Evolutionary conservation across 1,139 yeast species (phyloP).

Genomic region (Diutina rugosa): DNA sequence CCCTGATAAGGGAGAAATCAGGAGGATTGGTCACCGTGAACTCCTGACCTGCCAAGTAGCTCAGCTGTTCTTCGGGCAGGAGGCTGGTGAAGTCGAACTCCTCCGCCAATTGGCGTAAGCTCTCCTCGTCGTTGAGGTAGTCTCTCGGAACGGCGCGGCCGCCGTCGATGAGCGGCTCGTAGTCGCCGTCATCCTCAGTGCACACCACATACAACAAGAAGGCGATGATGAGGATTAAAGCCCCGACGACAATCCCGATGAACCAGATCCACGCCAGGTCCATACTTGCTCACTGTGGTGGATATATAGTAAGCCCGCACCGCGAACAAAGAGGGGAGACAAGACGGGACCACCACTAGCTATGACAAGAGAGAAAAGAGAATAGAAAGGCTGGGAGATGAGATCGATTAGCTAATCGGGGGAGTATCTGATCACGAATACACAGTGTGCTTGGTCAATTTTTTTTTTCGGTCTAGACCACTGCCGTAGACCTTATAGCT

Average conservation of each 20-base stretch:
- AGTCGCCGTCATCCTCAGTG: background rate
- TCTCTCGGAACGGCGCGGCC: slow-evolving; percentile 10
- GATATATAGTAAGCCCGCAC: background rate
- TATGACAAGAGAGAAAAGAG: background rate
- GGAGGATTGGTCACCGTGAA: slow-evolving; percentile 23
- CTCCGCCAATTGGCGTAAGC: slow-evolving; percentile 21
- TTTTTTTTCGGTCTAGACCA: too few species aligned
- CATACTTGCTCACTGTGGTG: background rate
- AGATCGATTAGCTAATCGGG: too few species aligned
- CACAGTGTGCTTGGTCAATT: too few species aligned
- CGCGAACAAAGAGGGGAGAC: background rate
- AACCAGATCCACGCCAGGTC: background rate
- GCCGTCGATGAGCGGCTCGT: background rate
- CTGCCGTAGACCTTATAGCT: too few species aligned
- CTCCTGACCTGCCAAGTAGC: slow-evolving; percentile 23
- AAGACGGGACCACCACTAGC: background rate
- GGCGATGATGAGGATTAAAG: background rate
- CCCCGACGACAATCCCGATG: background rate
- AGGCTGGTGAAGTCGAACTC: slow-evolving; percentile 24
- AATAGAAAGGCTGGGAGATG: too few species aligned
- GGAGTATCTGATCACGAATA: too few species aligned
- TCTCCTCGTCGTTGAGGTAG: slow-evolving; percentile 30
- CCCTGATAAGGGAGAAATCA: slow-evolving; percentile 8
- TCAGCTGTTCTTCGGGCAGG: slow-evolving; percentile 31
- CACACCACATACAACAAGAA: background rate